Conservation (phyloP, 108 stramenopile genomes). For the Skeletonema tropicum region DNA sequence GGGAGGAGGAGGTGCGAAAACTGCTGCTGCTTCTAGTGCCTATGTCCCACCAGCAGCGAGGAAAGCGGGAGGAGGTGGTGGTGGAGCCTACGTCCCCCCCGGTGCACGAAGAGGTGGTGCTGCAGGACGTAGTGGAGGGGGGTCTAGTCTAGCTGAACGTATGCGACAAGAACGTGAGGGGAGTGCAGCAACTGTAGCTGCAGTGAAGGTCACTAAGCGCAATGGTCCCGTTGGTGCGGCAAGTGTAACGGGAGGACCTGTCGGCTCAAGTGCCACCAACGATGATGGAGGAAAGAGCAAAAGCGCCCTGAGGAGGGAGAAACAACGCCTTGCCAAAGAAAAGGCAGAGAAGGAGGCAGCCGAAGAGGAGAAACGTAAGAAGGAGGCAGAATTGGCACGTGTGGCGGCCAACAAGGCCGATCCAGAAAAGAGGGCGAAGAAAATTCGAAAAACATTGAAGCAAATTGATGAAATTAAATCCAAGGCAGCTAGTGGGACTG, state of each 20-base stretch:
- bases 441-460: slow-evolving; percentile 81
- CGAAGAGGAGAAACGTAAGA: slow-evolving; percentile 42
- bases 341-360: slow-evolving; percentile 56
- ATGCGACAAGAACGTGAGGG: slow-evolving; percentile 85
- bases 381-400: slow-evolving; percentile 41
- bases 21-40: slow-evolving; percentile 41
- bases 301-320: slow-evolving; percentile 75
- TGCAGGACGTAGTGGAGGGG: slow-evolving; percentile 49
- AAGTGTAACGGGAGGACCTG: slow-evolving; percentile 48
- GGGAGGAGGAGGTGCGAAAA: slow-evolving; percentile 27
- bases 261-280: slow-evolving; percentile 39
- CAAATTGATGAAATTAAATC: slow-evolving; percentile 87
- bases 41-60: slow-evolving; percentile 86
- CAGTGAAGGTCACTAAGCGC: slow-evolving; percentile 45
- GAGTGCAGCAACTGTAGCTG: slow-evolving; percentile 53
- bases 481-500: slow-evolving; percentile 54
- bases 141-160: slow-evolving; percentile 76
- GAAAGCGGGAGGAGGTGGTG: slow-evolving; percentile 27
- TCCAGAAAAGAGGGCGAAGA: slow-evolving; percentile 79
- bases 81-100: slow-evolving; percentile 77
- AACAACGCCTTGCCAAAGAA: slow-evolving; percentile 62
- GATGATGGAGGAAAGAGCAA: slow-evolving; percentile 68
- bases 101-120: slow-evolving; percentile 53
- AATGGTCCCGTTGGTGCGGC: slow-evolving; percentile 43
- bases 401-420: slow-evolving; percentile 51